Evolutionary conservation across 768 basidiomycete genomes (phyloP).

Genomic region (Tricholoma bakamatsutake): DNA sequence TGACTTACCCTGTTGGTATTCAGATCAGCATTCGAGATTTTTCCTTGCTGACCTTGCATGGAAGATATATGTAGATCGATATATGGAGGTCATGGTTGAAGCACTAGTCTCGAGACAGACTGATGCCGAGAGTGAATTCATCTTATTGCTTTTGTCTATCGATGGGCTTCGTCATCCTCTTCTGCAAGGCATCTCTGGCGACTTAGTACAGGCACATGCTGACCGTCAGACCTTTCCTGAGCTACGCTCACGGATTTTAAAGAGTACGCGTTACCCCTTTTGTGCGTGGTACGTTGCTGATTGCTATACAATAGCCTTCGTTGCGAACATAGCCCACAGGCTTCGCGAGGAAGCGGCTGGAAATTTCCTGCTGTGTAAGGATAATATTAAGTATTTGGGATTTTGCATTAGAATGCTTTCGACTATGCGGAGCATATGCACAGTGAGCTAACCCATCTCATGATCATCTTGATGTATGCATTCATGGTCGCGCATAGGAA

Average conservation of each 20-base stretch:
- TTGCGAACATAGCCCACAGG: constrained; percentile 35
- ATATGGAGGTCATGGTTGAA: constrained; percentile 48
- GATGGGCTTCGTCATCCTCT: constrained; percentile 24
- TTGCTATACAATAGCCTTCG: constrained; percentile 32
- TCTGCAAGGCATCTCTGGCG: constrained; percentile 3
- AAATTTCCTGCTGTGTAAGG: constrained; percentile 13
- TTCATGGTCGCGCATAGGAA: neutral
- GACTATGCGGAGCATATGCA: constrained; percentile 34
- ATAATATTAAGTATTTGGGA: constrained; percentile 34
- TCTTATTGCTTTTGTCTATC: constrained; percentile 47
- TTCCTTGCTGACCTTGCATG: neutral
- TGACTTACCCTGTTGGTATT: constrained; percentile 48
- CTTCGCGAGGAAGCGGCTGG: constrained; percentile 24
- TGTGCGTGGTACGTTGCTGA: neutral
- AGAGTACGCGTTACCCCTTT: constrained; percentile 3
- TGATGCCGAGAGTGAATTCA: constrained; percentile 55
- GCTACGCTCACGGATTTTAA: constrained; percentile 15
- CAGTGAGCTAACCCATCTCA: neutral
- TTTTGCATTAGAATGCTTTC: constrained; percentile 42
- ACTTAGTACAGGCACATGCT: constrained; percentile 2
- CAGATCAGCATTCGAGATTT: neutral
- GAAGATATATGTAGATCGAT: constrained; percentile 43
- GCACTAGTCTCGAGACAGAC: constrained; percentile 41
- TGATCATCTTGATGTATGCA: neutral
- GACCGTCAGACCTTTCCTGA: constrained; percentile 8